Evolutionary conservation across 2,329 filamentous ascomycete species (phyloP), one percentile per base, ranked within the genome.

Genomic region (Xylaria sp.): DNA sequence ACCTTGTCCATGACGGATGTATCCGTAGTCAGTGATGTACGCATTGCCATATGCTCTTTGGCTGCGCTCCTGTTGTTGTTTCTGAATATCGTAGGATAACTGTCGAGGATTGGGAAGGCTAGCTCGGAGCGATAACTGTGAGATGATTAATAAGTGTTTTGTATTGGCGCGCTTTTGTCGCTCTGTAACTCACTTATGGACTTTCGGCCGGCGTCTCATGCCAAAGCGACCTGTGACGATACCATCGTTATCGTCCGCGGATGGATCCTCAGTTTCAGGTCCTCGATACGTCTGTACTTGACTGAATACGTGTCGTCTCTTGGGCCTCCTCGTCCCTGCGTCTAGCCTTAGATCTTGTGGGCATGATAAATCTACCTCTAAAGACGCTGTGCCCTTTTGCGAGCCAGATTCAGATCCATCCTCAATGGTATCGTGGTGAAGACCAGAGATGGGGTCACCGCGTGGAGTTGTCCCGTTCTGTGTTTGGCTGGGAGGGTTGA

Each of bases 51-150:
- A 76, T 78, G 71, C 67, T 78, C 76, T 68, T 77, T 76, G 67
- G 85, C 75, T 28, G 78, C 70, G 67, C 81, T 73, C 62, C 76
- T 77, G 60, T 78, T 74, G 1, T 78, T 78, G 61, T 84, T 81
- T 20, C 85, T 78, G 79, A 94, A 94, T 63, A 98, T 91, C 37
- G 84, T 82, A 0, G 96, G 96, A 77, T 92, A 98, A 78, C 94
- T 97, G 77, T 96, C 90, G 41, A 97, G 86, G 34, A 94, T 77
- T 1, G 95, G 94, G 76, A 94, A 96, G 1, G 87, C 82, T 8
- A 95, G 84, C 1, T 81, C 55, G 9, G 85, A 82, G 66, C 84
- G 81, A 75, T 88, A 89, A 69, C 85, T 87, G 65, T 6, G 56
- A 46, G 12, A 13, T 5, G 13, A 63, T 39, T 41, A 34, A 65